These are phyloP conservation scores for Pichia sp. DNA, from an alignment of 1,139 yeast genomes.

Conservation along the genomic window DNA sequence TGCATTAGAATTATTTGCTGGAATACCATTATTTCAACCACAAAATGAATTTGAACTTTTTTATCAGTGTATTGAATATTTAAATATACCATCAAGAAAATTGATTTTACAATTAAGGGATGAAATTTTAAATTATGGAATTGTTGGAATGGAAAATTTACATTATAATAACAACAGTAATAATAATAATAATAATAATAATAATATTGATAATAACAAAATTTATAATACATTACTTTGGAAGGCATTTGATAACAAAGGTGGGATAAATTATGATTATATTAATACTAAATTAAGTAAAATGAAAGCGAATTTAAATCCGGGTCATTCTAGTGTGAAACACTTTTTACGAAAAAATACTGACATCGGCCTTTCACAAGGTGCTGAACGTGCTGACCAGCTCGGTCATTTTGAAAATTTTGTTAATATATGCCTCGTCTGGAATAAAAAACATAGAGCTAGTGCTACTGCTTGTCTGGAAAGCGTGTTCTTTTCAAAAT, in stretches of 20 bases:
- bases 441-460: slow-evolving; percentile 21
- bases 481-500: too few relatives aligned
- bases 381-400: slow-evolving; percentile 7
- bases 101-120: slow-evolving; percentile 34
- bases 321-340: slow-evolving; percentile 17
- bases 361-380: slow-evolving; percentile 1
- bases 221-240: slow-evolving; percentile 22
- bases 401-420: slow-evolving; percentile 14
- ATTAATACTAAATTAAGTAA: slow-evolving; percentile 13
- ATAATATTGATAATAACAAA: slow-evolving; percentile 10
- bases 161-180: not conserved
- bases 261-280: slow-evolving; percentile 18
- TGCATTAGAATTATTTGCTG: slow-evolving; percentile 58
- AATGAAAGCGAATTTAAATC: slow-evolving; percentile 12
- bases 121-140: slow-evolving; percentile 29
- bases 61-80: slow-evolving; percentile 36
- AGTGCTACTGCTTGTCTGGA: too few relatives aligned
- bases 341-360: slow-evolving; percentile 13
- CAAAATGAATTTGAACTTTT: slow-evolving; percentile 63
- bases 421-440: slow-evolving; percentile 20
- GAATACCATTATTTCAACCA: slow-evolving; percentile 66
- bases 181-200: not conserved
- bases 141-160: not conserved
- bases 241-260: slow-evolving; percentile 25
- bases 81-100: slow-evolving; percentile 53